Base-by-base conservation (phyloP, 371 early-diverging fungal genomes). In the Apophysomyces sp. region DNA sequence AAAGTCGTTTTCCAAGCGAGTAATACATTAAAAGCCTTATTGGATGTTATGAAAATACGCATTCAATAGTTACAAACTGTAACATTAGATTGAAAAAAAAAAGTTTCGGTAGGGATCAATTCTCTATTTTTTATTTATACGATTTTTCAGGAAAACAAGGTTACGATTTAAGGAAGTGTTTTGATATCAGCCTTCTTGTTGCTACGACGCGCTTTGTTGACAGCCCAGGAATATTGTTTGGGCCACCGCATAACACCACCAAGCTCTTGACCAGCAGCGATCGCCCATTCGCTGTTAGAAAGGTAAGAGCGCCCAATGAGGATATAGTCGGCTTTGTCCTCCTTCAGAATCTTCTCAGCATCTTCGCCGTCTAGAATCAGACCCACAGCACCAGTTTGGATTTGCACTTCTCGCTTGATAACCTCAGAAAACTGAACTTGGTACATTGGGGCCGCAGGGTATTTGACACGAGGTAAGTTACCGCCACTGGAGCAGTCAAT, bases 401-500 rank as follows among this genome's bases (percentile, higher is more conserved):
- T 57, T 11, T 69, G 84, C 2, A 82, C 77, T 0, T 79, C 77
- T 53, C 82, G 66, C 62, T 79, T 81, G 63, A 94, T 65, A 0
- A 62, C 62, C 27, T 81, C 75, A 2, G 92, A 82, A 63, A 89
- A 88, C 5, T 85, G 86, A 2, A 90, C 89, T 65, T 91, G 91
- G 73, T 81, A 92, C 3, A 81, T 21, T 44, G 49, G 27, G 9
- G 3, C 49, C 3, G 49, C n/a, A 44, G 16, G 49, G 2, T 44
- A 44, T 11, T 44, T 44, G 21, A 21, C 49, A 63, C 39, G 49
- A 7, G 9, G 28, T 21, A 53, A 44, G 74, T 85, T 6, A 86
- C 90, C 49, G 26, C 87, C 90, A 6, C 84, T 60, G 5, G 91
- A 90, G 55, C 82, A 82, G 58, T 93, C 91, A 18, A 93, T 60